phyloP scores from a whole-genome alignment of 257 asterid genomes.

The Verbena officinalis region DNA sequence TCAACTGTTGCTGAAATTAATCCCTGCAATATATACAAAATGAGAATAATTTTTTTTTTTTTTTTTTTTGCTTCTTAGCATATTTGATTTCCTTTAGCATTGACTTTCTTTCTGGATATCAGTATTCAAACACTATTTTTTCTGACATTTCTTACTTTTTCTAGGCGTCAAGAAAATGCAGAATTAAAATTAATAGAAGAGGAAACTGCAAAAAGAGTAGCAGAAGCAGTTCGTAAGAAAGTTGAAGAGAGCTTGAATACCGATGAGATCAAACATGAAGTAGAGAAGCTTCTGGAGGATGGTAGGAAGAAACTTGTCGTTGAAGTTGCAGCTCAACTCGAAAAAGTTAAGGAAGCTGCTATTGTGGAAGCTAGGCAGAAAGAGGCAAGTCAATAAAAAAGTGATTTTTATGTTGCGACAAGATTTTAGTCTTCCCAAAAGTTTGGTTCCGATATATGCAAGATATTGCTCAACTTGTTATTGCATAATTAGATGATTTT shows the following conservation, averaged over 20 bases:
- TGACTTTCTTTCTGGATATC: background rate
- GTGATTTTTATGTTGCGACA: background rate
- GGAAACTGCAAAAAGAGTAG: slow-evolving; percentile 75
- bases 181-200: slow-evolving; percentile 71
- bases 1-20: background rate
- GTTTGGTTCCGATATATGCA: background rate
- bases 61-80: too few relatives aligned
- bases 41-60: too few relatives aligned
- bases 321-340: slow-evolving; percentile 68
- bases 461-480: background rate
- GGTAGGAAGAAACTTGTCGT: slow-evolving; percentile 61
- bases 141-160: slow-evolving; percentile 28
- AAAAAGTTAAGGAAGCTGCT: slow-evolving; percentile 65
- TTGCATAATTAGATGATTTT: background rate
- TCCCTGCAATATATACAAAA: background rate
- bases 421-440: background rate
- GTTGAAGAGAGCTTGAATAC: slow-evolving; percentile 61
- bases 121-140: background rate
- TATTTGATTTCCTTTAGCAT: background rate
- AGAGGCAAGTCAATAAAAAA: slow-evolving; percentile 70
- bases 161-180: slow-evolving; percentile 78
- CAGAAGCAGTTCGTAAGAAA: slow-evolving; percentile 57
- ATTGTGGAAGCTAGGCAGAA: slow-evolving; percentile 45
- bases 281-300: slow-evolving; percentile 56
- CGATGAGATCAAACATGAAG: slow-evolving; percentile 50